Percentiles rank a stretch among this genome's conserved stretches.
Conservation (phyloP, 495 filamentous ascomycete genomes). For the Jackrogersella minutella region DNA sequence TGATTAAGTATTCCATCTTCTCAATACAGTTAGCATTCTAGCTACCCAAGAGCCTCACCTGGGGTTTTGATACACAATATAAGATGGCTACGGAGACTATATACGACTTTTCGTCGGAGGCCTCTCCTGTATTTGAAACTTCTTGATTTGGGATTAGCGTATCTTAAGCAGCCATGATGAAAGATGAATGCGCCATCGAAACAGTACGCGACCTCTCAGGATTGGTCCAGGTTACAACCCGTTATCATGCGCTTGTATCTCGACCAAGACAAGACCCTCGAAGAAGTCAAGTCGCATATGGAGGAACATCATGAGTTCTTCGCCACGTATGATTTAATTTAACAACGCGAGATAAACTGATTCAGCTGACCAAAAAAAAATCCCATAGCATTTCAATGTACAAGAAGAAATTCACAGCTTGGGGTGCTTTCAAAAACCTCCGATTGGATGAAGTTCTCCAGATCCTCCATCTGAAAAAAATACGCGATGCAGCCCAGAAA, state of each 20-base stretch:
- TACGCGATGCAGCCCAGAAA: conserved; percentile 40
- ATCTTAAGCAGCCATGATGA: conserved; percentile 29
- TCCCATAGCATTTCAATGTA: conserved; percentile 47
- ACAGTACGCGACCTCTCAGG: conserved; percentile 39
- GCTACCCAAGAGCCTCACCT: conserved; percentile 17
- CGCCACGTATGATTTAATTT: conserved; percentile 40
- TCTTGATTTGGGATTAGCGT: conserved; percentile 24
- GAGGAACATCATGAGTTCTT: conserved; percentile 43
- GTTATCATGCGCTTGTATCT: conserved; percentile 43
- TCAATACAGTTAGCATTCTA: conserved; percentile 8
- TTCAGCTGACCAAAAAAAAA: conserved; percentile 22
- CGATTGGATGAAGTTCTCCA: conserved; percentile 45
- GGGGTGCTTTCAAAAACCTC: conserved; percentile 46
- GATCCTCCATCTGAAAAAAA: conserved; percentile 43
- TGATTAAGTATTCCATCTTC: conserved; percentile 12
- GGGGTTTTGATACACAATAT: neutral
- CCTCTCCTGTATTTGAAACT: conserved; percentile 14
- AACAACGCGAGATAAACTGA: neutral
- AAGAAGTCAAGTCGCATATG: conserved; percentile 45
- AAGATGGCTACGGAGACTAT: conserved; percentile 25
- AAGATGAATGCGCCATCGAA: conserved; percentile 27
- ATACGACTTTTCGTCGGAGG: conserved; percentile 28
- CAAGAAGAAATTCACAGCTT: conserved; percentile 44
- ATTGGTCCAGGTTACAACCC: conserved; percentile 41
- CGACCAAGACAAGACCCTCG: conserved; percentile 44